phyloP scores from a whole-genome alignment of 495 filamentous ascomycete species.

The Thozetella sp. region DNA sequence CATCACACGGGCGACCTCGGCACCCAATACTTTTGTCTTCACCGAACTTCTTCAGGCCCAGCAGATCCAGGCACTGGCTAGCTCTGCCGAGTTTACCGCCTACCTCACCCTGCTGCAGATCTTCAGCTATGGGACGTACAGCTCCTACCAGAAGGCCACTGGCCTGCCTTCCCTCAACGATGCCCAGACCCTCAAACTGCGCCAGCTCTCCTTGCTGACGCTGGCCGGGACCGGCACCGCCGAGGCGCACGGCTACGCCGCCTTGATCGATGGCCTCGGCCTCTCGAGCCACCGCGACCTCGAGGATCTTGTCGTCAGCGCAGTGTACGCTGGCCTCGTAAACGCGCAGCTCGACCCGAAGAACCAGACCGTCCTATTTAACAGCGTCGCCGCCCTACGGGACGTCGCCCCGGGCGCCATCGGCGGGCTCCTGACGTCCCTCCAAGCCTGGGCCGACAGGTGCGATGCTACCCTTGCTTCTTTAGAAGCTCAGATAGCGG shows the following conservation, averaged over 20 bases:
- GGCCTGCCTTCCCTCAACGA: conserved; percentile 72
- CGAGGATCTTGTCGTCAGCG: conserved; percentile 86
- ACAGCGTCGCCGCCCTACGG: conserved; percentile 79
- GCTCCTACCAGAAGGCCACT: conserved; percentile 59
- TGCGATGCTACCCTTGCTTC: conserved; percentile 75
- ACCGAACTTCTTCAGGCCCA: conserved; percentile 85
- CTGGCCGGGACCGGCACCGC: conserved; percentile 58
- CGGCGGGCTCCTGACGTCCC: conserved; percentile 61
- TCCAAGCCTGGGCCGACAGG: conserved; percentile 74
- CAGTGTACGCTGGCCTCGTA: conserved; percentile 85
- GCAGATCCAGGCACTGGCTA: conserved; percentile 74
- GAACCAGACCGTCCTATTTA: conserved; percentile 70
- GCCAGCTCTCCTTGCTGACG: conserved; percentile 84
- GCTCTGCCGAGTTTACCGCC: conserved; percentile 36
- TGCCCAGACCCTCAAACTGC: conserved; percentile 81
- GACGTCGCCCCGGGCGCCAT: conserved; percentile 76
- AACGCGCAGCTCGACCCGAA: conserved; percentile 80
- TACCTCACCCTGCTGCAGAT: conserved; percentile 82
- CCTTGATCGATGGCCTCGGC: conserved; percentile 66
- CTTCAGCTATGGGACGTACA: conserved; percentile 91
- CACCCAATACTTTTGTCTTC: conserved; percentile 90
- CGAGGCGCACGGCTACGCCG: conserved; percentile 64
- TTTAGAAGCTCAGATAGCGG: conserved; percentile 71
- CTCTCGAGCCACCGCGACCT: conserved; percentile 70
- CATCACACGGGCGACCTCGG: conserved; percentile 83